phyloP scores from a whole-genome alignment of 352 stramenopile species.

The Phytophthora hibernalis region DNA sequence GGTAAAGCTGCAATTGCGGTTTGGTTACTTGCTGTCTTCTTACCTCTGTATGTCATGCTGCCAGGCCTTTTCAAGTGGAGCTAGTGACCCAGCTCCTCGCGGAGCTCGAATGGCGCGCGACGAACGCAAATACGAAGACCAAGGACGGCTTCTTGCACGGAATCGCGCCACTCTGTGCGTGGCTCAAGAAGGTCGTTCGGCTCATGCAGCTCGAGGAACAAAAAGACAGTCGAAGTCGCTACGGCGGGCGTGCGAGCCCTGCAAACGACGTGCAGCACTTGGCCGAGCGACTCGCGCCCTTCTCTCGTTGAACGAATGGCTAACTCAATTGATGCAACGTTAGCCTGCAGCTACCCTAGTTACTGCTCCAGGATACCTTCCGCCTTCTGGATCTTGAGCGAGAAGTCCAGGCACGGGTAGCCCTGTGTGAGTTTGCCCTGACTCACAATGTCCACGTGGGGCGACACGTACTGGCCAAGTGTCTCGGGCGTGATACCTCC shows the following conservation, averaged over 20 bases:
- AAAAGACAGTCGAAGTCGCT: slow-evolving; percentile 24
- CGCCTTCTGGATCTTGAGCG: slow-evolving; percentile 96
- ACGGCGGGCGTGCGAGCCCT: slow-evolving; percentile 7
- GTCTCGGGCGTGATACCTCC: slow-evolving; percentile 97
- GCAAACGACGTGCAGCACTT: slow-evolving; percentile 44
- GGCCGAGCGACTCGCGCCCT: slow-evolving; percentile 27
- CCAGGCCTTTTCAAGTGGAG: slow-evolving; percentile 63
- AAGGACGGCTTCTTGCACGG: slow-evolving; percentile 36
- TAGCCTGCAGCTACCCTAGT: slow-evolving; percentile 24
- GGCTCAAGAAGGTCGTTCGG: slow-evolving; percentile 65
- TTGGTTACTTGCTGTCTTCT: slow-evolving; percentile 2
- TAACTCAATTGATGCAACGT: slow-evolving; percentile 17
- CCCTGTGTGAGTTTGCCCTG: slow-evolving; percentile 98
- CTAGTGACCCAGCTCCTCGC: slow-evolving; percentile 52
- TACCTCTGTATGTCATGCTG: neutral
- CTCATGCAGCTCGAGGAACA: slow-evolving; percentile 59
- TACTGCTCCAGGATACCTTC: slow-evolving; percentile 62
- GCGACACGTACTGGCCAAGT: slow-evolving; percentile 93
- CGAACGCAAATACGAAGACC: slow-evolving; percentile 35
- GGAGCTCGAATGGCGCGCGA: slow-evolving; percentile 62
- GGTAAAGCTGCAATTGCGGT: slow-evolving; percentile 28
- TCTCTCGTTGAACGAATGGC: slow-evolving; percentile 24
- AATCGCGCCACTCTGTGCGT: slow-evolving; percentile 39
- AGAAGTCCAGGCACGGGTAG: slow-evolving; percentile 97
- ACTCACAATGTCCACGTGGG: slow-evolving; percentile 97